A percentile compares a stretch with the other conserved stretches of the same genome.
Conservation (phyloP, 108 stramenopile genomes). For the Cyclotella sp. region DNA sequence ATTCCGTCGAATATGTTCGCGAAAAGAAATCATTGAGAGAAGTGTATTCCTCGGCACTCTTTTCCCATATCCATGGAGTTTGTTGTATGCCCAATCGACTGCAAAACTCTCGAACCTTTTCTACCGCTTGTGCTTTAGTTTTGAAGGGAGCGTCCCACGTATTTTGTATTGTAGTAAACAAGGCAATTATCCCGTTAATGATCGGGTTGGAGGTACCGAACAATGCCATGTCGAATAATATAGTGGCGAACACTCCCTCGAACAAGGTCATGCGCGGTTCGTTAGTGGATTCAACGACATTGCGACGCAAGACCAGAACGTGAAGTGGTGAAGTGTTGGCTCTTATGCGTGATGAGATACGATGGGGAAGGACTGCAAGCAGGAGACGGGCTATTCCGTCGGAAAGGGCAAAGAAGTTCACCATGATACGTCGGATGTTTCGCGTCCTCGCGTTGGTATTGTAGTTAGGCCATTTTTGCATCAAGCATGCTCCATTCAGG, state of each 20-base stretch:
- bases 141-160: slow-evolving; percentile 49
- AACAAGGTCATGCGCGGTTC: slow-evolving; percentile 55
- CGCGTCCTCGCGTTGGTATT: too few relatives aligned
- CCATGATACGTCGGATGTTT: neutral
- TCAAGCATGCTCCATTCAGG: too few relatives aligned
- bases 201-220: slow-evolving; percentile 49
- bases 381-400: slow-evolving; percentile 33
- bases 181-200: slow-evolving; percentile 44
- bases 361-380: slow-evolving; percentile 35
- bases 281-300: neutral
- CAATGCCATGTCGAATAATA: slow-evolving; percentile 56
- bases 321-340: slow-evolving; percentile 35
- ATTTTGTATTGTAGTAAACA: slow-evolving; percentile 55
- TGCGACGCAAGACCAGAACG: slow-evolving; percentile 6
- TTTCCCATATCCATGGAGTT: slow-evolving; percentile 57
- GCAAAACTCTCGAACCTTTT: slow-evolving; percentile 43
- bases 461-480: too few relatives aligned
- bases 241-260: slow-evolving; percentile 57
- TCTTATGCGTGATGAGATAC: slow-evolving; percentile 33
- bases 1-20: slow-evolving; percentile 27
- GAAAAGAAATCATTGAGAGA: slow-evolving; percentile 61
- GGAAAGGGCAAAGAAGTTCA: slow-evolving; percentile 10
- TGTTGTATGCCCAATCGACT: slow-evolving; percentile 34
- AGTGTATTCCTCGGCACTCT: slow-evolving; percentile 14
- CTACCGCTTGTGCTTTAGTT: slow-evolving; percentile 14